Percentiles rank a stretch among this genome's conserved stretches.
These are phyloP conservation scores for Ilex asprella DNA, from an alignment of 257 asterid genomes.

Conservation along the genomic window DNA sequence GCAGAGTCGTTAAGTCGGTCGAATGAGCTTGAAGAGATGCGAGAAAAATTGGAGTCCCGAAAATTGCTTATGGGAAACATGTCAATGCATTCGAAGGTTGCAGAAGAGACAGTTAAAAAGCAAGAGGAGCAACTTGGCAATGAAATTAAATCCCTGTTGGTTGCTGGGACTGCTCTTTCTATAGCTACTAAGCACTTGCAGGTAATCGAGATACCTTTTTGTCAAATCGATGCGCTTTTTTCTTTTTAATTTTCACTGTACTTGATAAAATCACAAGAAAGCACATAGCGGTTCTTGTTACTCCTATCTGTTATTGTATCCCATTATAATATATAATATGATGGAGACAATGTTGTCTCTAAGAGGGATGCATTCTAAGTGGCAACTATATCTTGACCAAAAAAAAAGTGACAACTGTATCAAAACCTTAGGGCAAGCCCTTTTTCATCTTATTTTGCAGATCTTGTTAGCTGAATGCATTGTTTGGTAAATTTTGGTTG, in stretches of 20 bases:
- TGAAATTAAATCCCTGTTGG: conserved; percentile 68
- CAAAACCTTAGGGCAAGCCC: too few relatives aligned
- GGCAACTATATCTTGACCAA: too few relatives aligned
- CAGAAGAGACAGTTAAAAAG: conserved; percentile 69
- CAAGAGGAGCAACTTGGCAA: conserved; percentile 85
- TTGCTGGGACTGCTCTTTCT: conserved; percentile 83
- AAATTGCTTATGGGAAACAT: conserved; percentile 91
- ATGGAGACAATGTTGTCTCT: too few relatives aligned
- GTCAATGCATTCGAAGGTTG: conserved; percentile 84
- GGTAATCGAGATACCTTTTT: conserved; percentile 30
- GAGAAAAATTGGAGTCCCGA: conserved; percentile 64
- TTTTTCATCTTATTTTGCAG: too few relatives aligned
- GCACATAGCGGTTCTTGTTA: not conserved
- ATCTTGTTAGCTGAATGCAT: too few relatives aligned
- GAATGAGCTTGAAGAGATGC: conserved; percentile 82
- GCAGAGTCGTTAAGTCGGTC: conserved; percentile 62
- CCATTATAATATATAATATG: too few relatives aligned
- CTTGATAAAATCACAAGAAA: not conserved
- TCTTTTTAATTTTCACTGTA: not conserved
- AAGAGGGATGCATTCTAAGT: too few relatives aligned
- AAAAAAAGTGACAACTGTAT: too few relatives aligned
- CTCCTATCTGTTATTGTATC: not conserved
- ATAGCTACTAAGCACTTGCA: conserved; percentile 68
- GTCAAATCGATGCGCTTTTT: not conserved
- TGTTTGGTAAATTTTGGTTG: too few relatives aligned